These are phyloP conservation scores for Selenicereus undatus DNA, from an alignment of 148 eudicot species.

Conservation along the genomic window DNA sequence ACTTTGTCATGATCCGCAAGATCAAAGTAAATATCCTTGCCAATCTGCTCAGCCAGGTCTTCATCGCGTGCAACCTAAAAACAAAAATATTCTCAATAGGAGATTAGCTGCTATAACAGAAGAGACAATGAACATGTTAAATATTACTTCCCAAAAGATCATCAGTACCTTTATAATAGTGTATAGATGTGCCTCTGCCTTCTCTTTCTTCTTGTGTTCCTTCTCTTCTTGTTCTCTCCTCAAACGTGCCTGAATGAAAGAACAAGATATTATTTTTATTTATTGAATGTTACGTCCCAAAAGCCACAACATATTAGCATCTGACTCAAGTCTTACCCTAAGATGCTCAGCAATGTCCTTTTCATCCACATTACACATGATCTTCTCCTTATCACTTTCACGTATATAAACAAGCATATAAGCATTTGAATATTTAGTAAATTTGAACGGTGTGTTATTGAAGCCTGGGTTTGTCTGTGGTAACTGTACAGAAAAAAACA, in stretches of 20 bases:
- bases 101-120: not conserved
- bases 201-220: conserved; percentile 84
- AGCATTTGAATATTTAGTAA: conserved; percentile 95
- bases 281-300: not conserved
- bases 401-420: conserved; percentile 99
- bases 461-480: conserved; percentile 94
- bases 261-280: not conserved
- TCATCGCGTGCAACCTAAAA: conserved; percentile 86
- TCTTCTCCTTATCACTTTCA: conserved; percentile 87
- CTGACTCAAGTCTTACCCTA: conserved; percentile 42
- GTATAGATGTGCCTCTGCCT: conserved; percentile 96
- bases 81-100: not conserved
- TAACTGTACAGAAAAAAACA: conserved; percentile 36
- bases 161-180: conserved; percentile 77
- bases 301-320: not conserved
- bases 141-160: not conserved
- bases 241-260: conserved; percentile 62
- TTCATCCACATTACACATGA: conserved; percentile 90
- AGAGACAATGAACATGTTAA: not conserved
- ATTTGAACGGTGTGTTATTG: conserved; percentile 86
- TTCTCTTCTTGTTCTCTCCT: conserved; percentile 94
- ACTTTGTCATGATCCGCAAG: conserved; percentile 98
- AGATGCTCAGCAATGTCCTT: conserved; percentile 96
- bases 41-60: conserved; percentile 81
- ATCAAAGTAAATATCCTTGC: conserved; percentile 88